Evolutionary conservation across 768 basidiomycete species (phyloP).

Genomic region (Lactifluus pinguis): DNA sequence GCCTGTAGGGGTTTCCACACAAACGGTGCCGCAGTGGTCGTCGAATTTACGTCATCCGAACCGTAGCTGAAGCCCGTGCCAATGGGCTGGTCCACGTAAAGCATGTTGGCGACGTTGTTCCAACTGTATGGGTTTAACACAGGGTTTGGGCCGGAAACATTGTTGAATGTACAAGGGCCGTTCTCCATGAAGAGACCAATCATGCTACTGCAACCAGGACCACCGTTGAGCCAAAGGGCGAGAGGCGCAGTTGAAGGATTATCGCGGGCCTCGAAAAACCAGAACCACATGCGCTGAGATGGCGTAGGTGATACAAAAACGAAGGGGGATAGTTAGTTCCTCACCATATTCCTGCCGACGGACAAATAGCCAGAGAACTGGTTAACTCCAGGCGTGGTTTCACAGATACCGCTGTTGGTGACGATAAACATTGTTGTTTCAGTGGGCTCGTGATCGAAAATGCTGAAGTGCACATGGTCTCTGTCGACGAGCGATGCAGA

Average conservation of each 20-base stretch:
- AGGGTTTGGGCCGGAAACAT: background rate
- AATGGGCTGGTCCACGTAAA: slow-evolving; percentile 16
- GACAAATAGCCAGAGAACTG: background rate
- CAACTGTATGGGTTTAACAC: slow-evolving; percentile 5
- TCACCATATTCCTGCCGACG: background rate
- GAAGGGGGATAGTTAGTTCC: background rate
- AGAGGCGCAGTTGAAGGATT: background rate
- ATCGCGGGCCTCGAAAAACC: slow-evolving; percentile 5
- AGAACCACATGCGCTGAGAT: background rate
- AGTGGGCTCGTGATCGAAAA: background rate
- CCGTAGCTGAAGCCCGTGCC: background rate
- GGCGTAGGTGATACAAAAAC: background rate
- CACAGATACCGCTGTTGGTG: background rate
- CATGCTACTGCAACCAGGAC: slow-evolving; percentile 4
- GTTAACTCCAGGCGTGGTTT: background rate
- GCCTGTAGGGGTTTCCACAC: background rate
- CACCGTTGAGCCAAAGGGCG: slow-evolving; percentile 4
- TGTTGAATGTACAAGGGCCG: slow-evolving; percentile 13
- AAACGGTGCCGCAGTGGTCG: background rate
- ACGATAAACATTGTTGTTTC: background rate
- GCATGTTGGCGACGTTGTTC: slow-evolving; percentile 15
- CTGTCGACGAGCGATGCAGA: background rate
- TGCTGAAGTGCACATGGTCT: too few species aligned
- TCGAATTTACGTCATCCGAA: background rate
- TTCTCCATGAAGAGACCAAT: slow-evolving; percentile 10